Conservation (phyloP, 805 yeast genomes). For the Debaryomyces hansenii region DNA sequence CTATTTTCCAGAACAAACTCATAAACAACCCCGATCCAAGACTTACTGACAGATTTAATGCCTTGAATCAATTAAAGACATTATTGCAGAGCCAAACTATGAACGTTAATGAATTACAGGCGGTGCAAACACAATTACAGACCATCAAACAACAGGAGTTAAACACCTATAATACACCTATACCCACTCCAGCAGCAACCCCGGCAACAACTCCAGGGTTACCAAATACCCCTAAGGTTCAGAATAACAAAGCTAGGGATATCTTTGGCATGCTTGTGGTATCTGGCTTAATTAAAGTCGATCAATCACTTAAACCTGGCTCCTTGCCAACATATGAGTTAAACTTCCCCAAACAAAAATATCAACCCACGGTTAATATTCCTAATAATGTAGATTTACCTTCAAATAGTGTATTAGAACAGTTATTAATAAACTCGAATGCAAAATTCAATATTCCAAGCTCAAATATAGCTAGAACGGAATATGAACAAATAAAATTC, state of each 20-base stretch:
- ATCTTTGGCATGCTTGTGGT: conserved; percentile 34
- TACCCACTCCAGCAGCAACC: conserved; percentile 13
- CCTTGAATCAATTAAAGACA: conserved; percentile 43
- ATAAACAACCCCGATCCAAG: conserved; percentile 36
- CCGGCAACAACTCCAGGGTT: conserved; percentile 10
- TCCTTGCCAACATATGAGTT: conserved; percentile 33
- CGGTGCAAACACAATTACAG: conserved; percentile 38
- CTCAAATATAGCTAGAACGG: conserved; percentile 21
- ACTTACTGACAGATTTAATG: conserved; percentile 43
- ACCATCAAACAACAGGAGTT: conserved; percentile 37
- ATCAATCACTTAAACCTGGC: conserved; percentile 42
- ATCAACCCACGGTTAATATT: conserved; percentile 12
- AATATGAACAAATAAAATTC: conserved; percentile 34
- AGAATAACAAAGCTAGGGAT: conserved; percentile 21
- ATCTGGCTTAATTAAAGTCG: conserved; percentile 39
- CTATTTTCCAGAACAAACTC: conserved; percentile 43
- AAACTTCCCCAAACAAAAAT: conserved; percentile 32
- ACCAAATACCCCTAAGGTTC: conserved; percentile 8
- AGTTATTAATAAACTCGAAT: conserved; percentile 19
- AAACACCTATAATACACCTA: conserved; percentile 5
- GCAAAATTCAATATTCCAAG: conserved; percentile 7
- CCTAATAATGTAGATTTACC: conserved; percentile 13
- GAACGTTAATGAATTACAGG: conserved; percentile 33
- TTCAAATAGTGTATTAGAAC: conserved; percentile 20
- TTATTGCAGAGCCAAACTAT: conserved; percentile 40